Base-by-base conservation (phyloP, 345 rosid species). In the Hypericum perforatum region DNA sequence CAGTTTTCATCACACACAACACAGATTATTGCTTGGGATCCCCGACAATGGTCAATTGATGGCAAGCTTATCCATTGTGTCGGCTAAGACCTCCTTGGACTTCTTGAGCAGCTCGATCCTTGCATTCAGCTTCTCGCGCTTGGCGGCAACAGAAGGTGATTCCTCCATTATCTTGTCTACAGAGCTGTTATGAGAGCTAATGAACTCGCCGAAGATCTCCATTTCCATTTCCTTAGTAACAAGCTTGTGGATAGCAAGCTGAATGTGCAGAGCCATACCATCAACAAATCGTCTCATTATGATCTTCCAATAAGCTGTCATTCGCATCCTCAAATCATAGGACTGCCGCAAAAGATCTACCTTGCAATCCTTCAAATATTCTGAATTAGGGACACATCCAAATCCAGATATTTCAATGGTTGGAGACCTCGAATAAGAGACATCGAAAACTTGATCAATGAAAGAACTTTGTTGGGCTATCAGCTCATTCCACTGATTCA, bases 261-360 rank as follows among this genome's bases (percentile, higher is more conserved):
- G 60, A 46, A 74, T 8, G 51, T 63, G 69, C 41, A 69, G 45
- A 0, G 67, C 72, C 58, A 60, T 60, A 0, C 56, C 37, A 44
- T 74, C 78, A 0, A 69, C 69, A 36, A 69, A 13, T 62, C 74
- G 65, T 58, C 57, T 55, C 32, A 62, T 36, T 6, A 69, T 74
- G 2, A 62, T 22, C 65, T 59, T 66, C 74, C 74, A 69, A 43
- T 69, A 74, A 2, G 71, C 59, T 6, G 10, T 5, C 61, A 60
- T 50, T 37, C 70, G 65, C 67, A 69, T 63, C 43, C 57, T 69
- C 38, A 66, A n/a, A 52, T 69, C 72, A 5, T 58, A 74, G 3
- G 78, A 72, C 39, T 55, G 37, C 7, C 8, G 16, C 16, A 57
- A 32, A 45, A 7, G n/a, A 2, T 13, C 15, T 15, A 1, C 32